Evolutionary conservation across 306 rosid genomes (phyloP).

Genomic region (Prunus campanulata): DNA sequence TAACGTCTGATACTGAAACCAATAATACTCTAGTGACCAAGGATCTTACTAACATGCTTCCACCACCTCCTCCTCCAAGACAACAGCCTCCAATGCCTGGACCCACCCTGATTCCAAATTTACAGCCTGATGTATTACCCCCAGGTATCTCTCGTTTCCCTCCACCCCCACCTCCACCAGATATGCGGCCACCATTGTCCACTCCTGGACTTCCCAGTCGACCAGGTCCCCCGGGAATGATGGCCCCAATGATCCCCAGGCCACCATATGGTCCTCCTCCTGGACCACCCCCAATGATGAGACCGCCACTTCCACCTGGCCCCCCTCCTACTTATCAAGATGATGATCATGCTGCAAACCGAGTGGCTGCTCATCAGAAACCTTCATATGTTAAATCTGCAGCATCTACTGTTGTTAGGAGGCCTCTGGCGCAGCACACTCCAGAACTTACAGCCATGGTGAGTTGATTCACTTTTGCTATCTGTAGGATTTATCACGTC

Average conservation of each 20-base stretch:
- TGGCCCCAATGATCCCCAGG: slow-evolving; percentile 73
- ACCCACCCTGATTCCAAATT: slow-evolving; percentile 48
- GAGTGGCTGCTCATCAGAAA: slow-evolving; percentile 57
- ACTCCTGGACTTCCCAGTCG: slow-evolving; percentile 67
- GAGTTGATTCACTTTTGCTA: slow-evolving; percentile 30
- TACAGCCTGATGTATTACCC: slow-evolving; percentile 78
- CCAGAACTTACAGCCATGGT: slow-evolving; percentile 99
- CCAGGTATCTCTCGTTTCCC: slow-evolving; percentile 84
- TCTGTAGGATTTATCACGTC: neutral
- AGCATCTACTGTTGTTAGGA: slow-evolving; percentile 94
- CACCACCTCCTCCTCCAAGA: slow-evolving; percentile 84
- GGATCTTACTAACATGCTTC: slow-evolving; percentile 63
- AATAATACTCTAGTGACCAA: slow-evolving; percentile 46
- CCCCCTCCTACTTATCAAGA: slow-evolving; percentile 91
- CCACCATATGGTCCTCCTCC: slow-evolving; percentile 97
- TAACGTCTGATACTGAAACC: slow-evolving; percentile 43
- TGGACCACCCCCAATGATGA: slow-evolving; percentile 97
- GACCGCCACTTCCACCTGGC: slow-evolving; percentile 99
- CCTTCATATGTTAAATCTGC: slow-evolving; percentile 97
- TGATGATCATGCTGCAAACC: slow-evolving; percentile 46
- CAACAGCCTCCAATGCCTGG: slow-evolving; percentile 69
- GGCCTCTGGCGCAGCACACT: slow-evolving; percentile 98
- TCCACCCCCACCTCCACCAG: slow-evolving; percentile 89
- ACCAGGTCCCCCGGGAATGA: slow-evolving; percentile 80
- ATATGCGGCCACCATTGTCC: slow-evolving; percentile 74